Percentiles rank a stretch among this genome's conserved stretches.
phyloP scores from a whole-genome alignment of 768 basidiomycete genomes.

The Lyophyllum atratum region DNA sequence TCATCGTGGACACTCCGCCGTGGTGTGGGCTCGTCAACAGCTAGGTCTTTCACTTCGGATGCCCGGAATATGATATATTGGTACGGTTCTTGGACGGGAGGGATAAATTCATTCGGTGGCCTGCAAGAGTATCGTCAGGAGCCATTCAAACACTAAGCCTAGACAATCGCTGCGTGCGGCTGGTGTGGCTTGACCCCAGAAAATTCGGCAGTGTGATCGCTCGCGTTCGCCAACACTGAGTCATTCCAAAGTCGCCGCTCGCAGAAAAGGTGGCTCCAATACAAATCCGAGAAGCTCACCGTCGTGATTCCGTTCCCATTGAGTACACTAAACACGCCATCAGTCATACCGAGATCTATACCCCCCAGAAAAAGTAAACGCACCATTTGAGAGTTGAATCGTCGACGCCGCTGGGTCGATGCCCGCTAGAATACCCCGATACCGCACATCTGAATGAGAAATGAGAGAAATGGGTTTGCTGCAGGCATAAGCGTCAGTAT shows the following conservation, averaged over 20 bases:
- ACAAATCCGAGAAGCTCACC: conserved; percentile 45
- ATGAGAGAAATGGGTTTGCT: conserved; percentile 90
- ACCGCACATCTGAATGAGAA: conserved; percentile 89
- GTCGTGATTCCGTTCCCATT: conserved; percentile 85
- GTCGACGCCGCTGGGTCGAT: conserved; percentile 86
- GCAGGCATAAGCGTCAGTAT: conserved; percentile 3
- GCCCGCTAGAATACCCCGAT: conserved; percentile 83
- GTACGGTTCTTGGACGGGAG: conserved; percentile 82
- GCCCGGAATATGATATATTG: conserved; percentile 91
- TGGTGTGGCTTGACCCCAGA: neutral
- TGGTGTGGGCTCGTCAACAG: conserved; percentile 70
- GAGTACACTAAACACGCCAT: conserved; percentile 60
- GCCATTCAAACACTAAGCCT: neutral
- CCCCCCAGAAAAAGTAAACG: conserved; percentile 6
- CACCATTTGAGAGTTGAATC: conserved; percentile 87
- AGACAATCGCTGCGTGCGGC: neutral
- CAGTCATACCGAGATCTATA: neutral
- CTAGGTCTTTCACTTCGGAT: conserved; percentile 87
- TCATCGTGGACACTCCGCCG: conserved; percentile 76
- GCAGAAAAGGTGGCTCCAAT: neutral
- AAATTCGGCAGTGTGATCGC: neutral
- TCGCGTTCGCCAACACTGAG: neutral
- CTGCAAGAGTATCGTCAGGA: conserved; percentile 30
- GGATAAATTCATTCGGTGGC: conserved; percentile 76
- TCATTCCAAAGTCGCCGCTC: neutral